These are phyloP conservation scores for Erythrobasidium yunnanense DNA, from an alignment of 768 basidiomycete genomes.

Conservation along the genomic window DNA sequence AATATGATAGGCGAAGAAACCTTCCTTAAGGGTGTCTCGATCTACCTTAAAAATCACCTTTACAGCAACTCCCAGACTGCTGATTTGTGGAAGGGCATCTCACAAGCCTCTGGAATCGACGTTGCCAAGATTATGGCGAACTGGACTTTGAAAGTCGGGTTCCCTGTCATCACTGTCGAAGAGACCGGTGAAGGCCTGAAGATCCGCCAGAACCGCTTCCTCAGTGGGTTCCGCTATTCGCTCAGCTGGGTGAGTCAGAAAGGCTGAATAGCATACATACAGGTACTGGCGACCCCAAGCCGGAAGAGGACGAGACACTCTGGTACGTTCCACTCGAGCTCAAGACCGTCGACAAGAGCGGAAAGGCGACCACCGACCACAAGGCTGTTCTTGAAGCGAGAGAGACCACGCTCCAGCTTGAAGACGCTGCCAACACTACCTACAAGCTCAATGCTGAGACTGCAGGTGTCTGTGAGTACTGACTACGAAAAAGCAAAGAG, in stretches of 20 bases:
- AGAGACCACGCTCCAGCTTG: slow-evolving; percentile 56
- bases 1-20: slow-evolving; percentile 76
- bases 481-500: background rate
- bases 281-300: slow-evolving; percentile 53
- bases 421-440: slow-evolving; percentile 53
- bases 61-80: slow-evolving; percentile 74
- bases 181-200: slow-evolving; percentile 62
- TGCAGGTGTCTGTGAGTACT: slow-evolving; percentile 63
- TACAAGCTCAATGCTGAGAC: slow-evolving; percentile 90
- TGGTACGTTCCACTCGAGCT: slow-evolving; percentile 81
- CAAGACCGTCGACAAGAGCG: slow-evolving; percentile 52
- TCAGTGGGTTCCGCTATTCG: slow-evolving; percentile 40
- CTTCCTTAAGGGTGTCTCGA: slow-evolving; percentile 53
- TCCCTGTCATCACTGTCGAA: slow-evolving; percentile 76
- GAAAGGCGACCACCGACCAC: slow-evolving; percentile 54
- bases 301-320: slow-evolving; percentile 73
- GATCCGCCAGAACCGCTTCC: slow-evolving; percentile 81
- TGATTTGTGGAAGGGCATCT: slow-evolving; percentile 79
- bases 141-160: slow-evolving; percentile 85
- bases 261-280: background rate
- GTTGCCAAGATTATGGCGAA: slow-evolving; percentile 73
- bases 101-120: slow-evolving; percentile 60
- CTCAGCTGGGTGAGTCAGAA: background rate
- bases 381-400: slow-evolving; percentile 57
- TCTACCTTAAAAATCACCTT: slow-evolving; percentile 78